These are phyloP conservation scores for Pseudomicrostroma phylloplanum DNA, from an alignment of 1,284 basidiomycete species.

Conservation along the genomic window DNA sequence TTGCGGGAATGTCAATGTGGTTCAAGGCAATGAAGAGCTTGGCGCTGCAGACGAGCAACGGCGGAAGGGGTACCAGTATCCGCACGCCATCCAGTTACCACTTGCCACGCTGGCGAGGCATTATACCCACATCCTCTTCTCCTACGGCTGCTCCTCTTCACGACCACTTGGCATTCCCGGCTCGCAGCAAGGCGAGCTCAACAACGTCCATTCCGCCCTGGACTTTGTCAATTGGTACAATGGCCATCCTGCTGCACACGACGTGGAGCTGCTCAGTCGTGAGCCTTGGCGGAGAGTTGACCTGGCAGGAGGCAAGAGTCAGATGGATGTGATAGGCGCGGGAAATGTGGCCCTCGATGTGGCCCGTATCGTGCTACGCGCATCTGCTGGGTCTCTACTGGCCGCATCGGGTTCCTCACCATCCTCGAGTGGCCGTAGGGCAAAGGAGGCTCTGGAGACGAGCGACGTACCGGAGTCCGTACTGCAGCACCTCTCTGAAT, in stretches of 20 bases:
- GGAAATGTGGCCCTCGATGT: conserved; percentile 95
- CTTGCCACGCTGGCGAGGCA: conserved; percentile 60
- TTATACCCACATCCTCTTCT: conserved; percentile 75
- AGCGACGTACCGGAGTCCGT: conserved; percentile 78
- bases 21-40: conserved; percentile 23
- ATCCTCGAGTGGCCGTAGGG: conserved; percentile 16
- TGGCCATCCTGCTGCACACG: conserved; percentile 64
- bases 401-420: not conserved
- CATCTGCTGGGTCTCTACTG: conserved; percentile 13
- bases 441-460: conserved; percentile 58
- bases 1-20: conserved; percentile 85
- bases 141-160: conserved; percentile 69
- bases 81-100: conserved; percentile 59
- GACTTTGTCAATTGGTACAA: conserved; percentile 97
- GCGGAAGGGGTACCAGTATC: conserved; percentile 46
- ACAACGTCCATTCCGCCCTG: conserved; percentile 68
- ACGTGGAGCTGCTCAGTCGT: conserved; percentile 59
- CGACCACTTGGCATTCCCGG: conserved; percentile 49
- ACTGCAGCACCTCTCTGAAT: conserved; percentile 64
- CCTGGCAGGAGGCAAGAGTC: conserved; percentile 38
- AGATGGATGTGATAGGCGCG: conserved; percentile 83
- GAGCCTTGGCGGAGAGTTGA: conserved; percentile 27
- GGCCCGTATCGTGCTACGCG: conserved; percentile 74
- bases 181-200: conserved; percentile 51
- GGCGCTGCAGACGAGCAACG: not conserved